Evolutionary conservation across 176 grass and related monocot genomes (phyloP).

Genomic region (Neostapfia colusana): DNA sequence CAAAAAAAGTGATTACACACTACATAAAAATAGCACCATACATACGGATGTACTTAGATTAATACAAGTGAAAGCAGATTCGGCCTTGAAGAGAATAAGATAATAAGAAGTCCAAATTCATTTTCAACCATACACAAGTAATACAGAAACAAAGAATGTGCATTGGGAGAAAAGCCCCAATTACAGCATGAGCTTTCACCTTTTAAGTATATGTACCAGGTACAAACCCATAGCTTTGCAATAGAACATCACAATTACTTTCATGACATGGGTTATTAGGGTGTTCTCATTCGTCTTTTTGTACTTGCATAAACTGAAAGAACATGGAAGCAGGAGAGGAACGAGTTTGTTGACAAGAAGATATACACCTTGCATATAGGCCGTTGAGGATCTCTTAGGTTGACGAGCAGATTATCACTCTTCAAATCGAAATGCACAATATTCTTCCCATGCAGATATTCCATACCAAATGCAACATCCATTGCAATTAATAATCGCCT

Average conservation of each 20-base stretch:
- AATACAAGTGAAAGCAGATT: background rate
- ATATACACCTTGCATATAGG: constrained; percentile 92
- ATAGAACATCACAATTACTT: background rate
- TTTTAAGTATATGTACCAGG: constrained; percentile 1
- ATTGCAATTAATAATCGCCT: constrained; percentile 82
- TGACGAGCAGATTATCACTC: constrained; percentile 97
- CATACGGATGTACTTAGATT: background rate
- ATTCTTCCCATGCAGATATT: constrained; percentile 97
- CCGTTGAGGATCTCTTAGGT: constrained; percentile 88
- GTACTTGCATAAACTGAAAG: constrained; percentile 10
- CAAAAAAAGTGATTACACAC: background rate
- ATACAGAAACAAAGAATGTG: background rate
- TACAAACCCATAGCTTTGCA: background rate
- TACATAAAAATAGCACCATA: background rate
- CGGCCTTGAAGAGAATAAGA: background rate
- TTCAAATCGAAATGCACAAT: constrained; percentile 98
- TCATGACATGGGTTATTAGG: background rate
- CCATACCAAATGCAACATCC: constrained; percentile 99
- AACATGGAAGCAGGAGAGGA: background rate
- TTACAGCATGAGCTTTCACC: background rate
- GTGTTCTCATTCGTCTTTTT: background rate
- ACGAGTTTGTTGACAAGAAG: background rate
- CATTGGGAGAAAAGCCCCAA: background rate
- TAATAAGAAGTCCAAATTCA: background rate
- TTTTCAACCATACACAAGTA: background rate